Conservation (phyloP, 805 yeast species). For the Saccharomyces paradoxus region DNA sequence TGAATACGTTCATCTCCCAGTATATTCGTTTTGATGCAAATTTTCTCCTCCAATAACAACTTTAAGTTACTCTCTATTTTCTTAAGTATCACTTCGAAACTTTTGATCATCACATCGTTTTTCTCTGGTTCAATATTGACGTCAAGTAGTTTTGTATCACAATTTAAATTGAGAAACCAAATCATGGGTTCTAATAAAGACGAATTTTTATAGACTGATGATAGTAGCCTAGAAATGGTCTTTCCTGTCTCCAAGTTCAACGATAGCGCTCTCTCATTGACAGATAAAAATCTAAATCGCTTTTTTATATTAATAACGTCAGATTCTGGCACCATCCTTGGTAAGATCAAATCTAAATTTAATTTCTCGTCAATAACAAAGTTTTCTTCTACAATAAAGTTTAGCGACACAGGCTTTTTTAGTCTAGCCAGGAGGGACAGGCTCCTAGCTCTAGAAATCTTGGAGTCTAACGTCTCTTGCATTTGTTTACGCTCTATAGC, state of each 20-base stretch:
- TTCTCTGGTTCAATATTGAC: constrained; percentile 40
- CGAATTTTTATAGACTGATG: constrained; percentile 17
- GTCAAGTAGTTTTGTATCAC: constrained; percentile 25
- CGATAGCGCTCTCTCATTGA: constrained; percentile 31
- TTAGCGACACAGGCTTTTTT: constrained; percentile 7
- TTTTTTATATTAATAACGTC: constrained; percentile 18
- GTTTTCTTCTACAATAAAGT: constrained; percentile 11
- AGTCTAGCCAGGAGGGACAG: constrained; percentile 9
- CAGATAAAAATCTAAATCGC: constrained; percentile 23
- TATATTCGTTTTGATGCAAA: neutral
- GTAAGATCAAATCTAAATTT: constrained; percentile 22
- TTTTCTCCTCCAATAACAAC: neutral
- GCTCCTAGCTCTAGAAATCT: constrained; percentile 8
- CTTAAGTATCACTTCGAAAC: constrained; percentile 15
- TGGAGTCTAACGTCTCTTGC: constrained; percentile 9
- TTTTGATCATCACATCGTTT: constrained; percentile 32
- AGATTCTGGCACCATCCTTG: constrained; percentile 29
- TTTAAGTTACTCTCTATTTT: constrained; percentile 6
- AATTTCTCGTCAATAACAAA: constrained; percentile 6
- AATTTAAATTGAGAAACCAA: constrained; percentile 32
- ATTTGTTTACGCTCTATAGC: constrained; percentile 10
- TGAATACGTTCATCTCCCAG: neutral
- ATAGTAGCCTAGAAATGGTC: constrained; percentile 18
- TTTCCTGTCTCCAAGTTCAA: constrained; percentile 29
- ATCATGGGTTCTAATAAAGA: constrained; percentile 24